These are phyloP conservation scores for Yarrowia deformans DNA, from an alignment of 805 yeast species.

Conservation along the genomic window DNA sequence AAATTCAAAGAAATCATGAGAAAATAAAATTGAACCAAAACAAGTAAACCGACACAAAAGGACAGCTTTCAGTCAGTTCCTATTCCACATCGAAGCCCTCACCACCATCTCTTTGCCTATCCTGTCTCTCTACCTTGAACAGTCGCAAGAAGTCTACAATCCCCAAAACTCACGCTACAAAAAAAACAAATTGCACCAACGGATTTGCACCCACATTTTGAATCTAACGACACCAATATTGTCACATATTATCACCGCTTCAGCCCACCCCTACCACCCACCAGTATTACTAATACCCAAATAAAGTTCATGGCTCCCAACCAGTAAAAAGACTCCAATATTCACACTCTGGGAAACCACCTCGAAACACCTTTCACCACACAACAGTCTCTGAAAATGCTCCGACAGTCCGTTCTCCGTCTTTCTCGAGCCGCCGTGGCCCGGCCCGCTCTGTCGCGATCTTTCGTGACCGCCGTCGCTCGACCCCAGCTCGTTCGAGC, in stretches of 20 bases:
- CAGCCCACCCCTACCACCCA: background rate
- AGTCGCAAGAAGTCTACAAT: too few relatives aligned
- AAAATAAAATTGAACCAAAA: too few relatives aligned
- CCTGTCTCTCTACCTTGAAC: too few relatives aligned
- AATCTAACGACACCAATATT: background rate
- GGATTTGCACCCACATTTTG: too few relatives aligned
- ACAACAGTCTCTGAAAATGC: slow-evolving; percentile 1
- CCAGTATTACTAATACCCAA: background rate
- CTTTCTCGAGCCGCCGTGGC: slow-evolving; percentile 37
- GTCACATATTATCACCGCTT: too few relatives aligned
- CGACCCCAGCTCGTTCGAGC: slow-evolving; percentile 28
- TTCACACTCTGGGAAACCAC: background rate
- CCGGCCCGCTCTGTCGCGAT: slow-evolving; percentile 33
- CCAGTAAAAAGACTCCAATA: slow-evolving; percentile 26
- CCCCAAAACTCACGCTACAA: too few relatives aligned
- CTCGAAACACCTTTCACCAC: background rate
- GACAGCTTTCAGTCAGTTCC: too few relatives aligned
- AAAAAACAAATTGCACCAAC: too few relatives aligned
- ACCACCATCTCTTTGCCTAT: too few relatives aligned
- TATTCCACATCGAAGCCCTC: too few relatives aligned
- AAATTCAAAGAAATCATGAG: too few relatives aligned
- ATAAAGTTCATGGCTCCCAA: slow-evolving; percentile 23
- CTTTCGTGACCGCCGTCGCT: slow-evolving; percentile 17
- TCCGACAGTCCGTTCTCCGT: slow-evolving; percentile 39
- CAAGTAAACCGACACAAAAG: too few relatives aligned